Percentiles rank a stretch among this genome's conserved stretches.
phyloP scores from a whole-genome alignment of 169 alveolate genomes.

The Plasmodium adleri region DNA sequence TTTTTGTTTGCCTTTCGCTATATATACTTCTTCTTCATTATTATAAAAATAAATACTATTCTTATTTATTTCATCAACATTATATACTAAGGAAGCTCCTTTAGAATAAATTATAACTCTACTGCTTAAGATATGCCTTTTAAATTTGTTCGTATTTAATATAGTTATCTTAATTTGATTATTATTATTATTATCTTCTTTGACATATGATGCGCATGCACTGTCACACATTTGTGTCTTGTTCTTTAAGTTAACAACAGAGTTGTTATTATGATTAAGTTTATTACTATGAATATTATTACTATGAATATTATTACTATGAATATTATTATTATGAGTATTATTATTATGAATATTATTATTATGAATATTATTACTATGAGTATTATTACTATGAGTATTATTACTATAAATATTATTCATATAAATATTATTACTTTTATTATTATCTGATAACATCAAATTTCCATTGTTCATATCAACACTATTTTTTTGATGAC shows the following conservation, averaged over 20 bases:
- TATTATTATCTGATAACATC: too few species aligned
- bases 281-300: background rate
- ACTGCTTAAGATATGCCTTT: constrained; percentile 55
- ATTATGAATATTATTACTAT: background rate
- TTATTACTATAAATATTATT: too few species aligned
- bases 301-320: background rate
- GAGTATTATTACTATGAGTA: too few species aligned
- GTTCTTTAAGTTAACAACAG: background rate
- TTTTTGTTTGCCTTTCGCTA: constrained; percentile 12
- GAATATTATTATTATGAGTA: background rate
- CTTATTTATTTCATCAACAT: constrained; percentile 53
- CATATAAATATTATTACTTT: too few species aligned
- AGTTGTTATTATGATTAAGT: background rate
- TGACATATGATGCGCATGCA: too few species aligned
- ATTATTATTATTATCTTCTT: constrained; percentile 1
- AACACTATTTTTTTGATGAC: background rate
- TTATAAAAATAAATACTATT: constrained; percentile 62
- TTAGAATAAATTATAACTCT: constrained; percentile 55
- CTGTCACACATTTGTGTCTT: background rate
- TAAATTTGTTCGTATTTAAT: constrained; percentile 45
- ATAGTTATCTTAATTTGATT: constrained; percentile 32
- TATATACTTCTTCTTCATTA: constrained; percentile 20
- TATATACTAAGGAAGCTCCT: constrained; percentile 49
- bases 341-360: background rate
- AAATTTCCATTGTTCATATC: background rate